Evolutionary conservation across 2,329 filamentous ascomycete species (phyloP), one percentile per base, ranked within the genome.

Genomic region (Xylaria digitata): DNA sequence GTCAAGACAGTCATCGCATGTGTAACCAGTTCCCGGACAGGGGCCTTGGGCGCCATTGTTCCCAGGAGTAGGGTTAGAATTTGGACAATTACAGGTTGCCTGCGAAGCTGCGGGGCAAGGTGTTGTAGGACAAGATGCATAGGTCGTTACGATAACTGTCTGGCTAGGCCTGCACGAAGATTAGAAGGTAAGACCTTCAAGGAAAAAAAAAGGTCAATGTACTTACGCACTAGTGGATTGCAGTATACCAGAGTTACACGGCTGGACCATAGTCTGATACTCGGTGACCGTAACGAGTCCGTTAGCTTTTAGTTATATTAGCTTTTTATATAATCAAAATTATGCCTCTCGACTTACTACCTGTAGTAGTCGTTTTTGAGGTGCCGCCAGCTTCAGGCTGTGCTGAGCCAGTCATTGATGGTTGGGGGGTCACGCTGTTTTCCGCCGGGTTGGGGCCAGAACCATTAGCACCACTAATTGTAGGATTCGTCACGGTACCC

Each of bases 11-110:
- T 78, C 77, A 40, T 77, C 65, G 57, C 78, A 80, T n/a, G 76
- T 77, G 57, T 79, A 80, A 6, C 78, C 77, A 52, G 72, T 57
- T 19, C 75, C 76, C 19, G 78, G 78, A 53, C 78, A 80, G n/a
- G 79, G 78, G 3, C 77, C 77, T 46, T 66, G 70, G 23, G 63
- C 62, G 6, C 68, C 55, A n/a, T 60, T 66, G 15, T 70, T 66
- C 19, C 46, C 69, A 32, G 67, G 45, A n/a, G 69, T 65, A 45
- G 70, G 30, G 32, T 48, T 54, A 11, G 58, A 23, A 56, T 59
- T 66, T 23, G 70, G 69, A 43, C 70, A 72, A 55, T 74, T 63
- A 15, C 73, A 75, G 23, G 69, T 72, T 21, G 66, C 21, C 17
- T 63, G 65, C 43, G 66, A 42, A 6, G 43, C 15, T 58, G 63